A percentile compares a stretch with the other conserved stretches of the same genome.
These are phyloP conservation scores for Rhipidocladum racemiflorum DNA, from an alignment of 176 grass and related monocot species.

Conservation along the genomic window DNA sequence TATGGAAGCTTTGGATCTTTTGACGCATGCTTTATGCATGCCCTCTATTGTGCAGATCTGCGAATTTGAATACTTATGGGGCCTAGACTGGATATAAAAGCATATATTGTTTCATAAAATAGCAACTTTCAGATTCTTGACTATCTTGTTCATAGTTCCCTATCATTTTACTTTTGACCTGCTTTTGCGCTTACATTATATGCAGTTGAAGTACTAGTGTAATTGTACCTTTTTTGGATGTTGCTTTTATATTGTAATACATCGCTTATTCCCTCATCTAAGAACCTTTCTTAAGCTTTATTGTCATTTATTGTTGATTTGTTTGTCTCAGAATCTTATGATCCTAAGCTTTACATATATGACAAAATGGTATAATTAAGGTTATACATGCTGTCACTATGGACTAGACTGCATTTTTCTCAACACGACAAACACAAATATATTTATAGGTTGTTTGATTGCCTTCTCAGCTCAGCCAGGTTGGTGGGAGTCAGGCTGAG, in stretches of 20 bases:
- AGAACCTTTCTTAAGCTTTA: not conserved
- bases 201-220: too few species aligned
- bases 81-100: not conserved
- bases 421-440: not conserved
- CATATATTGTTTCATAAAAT: not conserved
- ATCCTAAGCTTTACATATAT: not conserved
- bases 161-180: too few species aligned
- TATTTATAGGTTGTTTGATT: too few species aligned
- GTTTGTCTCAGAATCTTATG: not conserved
- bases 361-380: not conserved
- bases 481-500: too few species aligned
- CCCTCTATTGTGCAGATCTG: not conserved
- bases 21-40: not conserved
- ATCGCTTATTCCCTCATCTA: not conserved
- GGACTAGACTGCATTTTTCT: not conserved
- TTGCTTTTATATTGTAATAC: too few species aligned
- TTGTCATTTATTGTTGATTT: not conserved
- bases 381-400: not conserved
- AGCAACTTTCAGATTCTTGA: not conserved
- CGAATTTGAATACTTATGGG: not conserved
- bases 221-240: too few species aligned
- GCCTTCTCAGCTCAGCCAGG: too few species aligned
- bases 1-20: not conserved
- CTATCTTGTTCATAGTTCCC: not conserved
- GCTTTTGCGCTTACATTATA: too few species aligned